Conservation (phyloP, 768 basidiomycete genomes). For the Termitomyces sp. region DNA sequence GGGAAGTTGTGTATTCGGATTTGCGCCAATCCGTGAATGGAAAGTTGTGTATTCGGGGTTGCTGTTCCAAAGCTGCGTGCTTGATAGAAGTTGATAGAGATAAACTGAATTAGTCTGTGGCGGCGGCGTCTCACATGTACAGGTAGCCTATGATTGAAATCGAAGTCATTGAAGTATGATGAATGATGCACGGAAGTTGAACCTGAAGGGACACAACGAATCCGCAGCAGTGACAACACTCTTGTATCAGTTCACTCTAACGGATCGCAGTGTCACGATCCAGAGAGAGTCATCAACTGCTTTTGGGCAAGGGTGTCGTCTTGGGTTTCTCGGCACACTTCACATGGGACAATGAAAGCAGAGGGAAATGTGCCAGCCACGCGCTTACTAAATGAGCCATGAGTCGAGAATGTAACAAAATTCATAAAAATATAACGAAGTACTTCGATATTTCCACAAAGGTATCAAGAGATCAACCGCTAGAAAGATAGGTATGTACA, state of each 20-base stretch:
- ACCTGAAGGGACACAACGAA: background rate
- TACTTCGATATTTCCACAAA: background rate
- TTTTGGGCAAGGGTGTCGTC: slow-evolving; percentile 89
- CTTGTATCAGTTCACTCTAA: slow-evolving; percentile 63
- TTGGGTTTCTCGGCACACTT: slow-evolving; percentile 93
- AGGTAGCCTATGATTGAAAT: background rate
- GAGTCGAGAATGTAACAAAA: too few relatives aligned
- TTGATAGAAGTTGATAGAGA: background rate
- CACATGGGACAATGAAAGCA: slow-evolving; percentile 87
- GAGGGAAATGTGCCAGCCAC: too few relatives aligned
- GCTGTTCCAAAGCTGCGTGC: background rate
- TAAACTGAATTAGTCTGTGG: background rate
- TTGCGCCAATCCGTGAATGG: too few relatives aligned
- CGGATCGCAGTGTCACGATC: slow-evolving; percentile 84
- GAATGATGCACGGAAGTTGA: background rate
- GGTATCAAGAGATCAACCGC: background rate
- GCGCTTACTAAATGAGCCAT: too few relatives aligned
- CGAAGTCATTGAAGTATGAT: background rate
- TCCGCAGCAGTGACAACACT: background rate
- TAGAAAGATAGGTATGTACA: background rate
- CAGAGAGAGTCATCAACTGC: slow-evolving; percentile 93
- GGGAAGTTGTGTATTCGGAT: background rate
- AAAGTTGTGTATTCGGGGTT: background rate
- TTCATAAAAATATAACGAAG: background rate
- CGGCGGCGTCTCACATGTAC: background rate